Evolutionary conservation across 164 flowering plant species (phyloP), one percentile per base, ranked within the genome.

Genomic region (Nymphaea colorata): DNA sequence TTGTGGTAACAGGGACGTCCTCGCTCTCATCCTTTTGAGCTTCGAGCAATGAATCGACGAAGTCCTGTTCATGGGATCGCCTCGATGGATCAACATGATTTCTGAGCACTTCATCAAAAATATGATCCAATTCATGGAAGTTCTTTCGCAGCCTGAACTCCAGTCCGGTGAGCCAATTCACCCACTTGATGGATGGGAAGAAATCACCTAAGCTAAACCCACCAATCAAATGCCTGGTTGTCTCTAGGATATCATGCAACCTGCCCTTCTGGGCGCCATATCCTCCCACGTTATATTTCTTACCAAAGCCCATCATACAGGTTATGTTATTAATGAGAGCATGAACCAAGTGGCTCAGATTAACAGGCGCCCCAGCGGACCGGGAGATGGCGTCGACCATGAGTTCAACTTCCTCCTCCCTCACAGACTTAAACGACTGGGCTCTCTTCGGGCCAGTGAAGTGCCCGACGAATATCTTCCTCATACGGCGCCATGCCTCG

Each of bases 401-500:
- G 0, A 2, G 6, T 7, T 6, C 62, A 1, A 67, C 61, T 43
- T 55, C 45, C 41, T 67, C 63, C 25, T 67, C 63, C 8, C 44
- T 12, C 0, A 67, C 3, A 10, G 4, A 14, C 15, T 44, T 14
- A 17, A 42, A 55, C 8, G 43, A 55, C 4, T 12, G 69, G 45
- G 57, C 64, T 59, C 12, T 67, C 51, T 62, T 71, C 69, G 59
- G 59, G 61, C 76, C 72, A 4, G 74, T 64, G n/a, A 79, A 71
- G 25, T 77, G 76, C 12, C 62, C 65, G 11, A 75, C 65, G 41
- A 43, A 66, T 41, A 76, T 25, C 67, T 74, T 77, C 25, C 71
- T 66, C 59, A 76, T 3, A 43, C 74, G 66, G 7, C 82, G 64
- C 79, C 79, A 79, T 42, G 74, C 66, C 41, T 72, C 76, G 6